Base-by-base conservation (phyloP, 805 yeast genomes). In the Teunomyces funiuensis region DNA sequence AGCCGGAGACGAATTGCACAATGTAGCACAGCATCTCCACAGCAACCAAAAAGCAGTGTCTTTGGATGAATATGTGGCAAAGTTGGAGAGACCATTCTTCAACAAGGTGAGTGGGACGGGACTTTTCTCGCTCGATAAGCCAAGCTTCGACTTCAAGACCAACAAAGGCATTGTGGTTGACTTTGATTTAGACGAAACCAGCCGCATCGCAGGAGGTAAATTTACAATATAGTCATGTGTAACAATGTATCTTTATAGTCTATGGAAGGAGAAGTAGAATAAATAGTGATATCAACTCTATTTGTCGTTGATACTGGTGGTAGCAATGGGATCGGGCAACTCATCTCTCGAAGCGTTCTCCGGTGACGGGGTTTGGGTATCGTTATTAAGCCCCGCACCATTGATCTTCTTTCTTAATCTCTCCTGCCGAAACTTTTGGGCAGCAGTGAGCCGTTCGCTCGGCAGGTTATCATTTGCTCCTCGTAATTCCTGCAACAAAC, bases 401-500 rank as follows among this genome's bases (percentile, higher is more conserved):
- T 52, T 39, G n/a, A 34, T 40, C 42, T 58, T 61, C 50, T 53
- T 54, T 44, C 64, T 42, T 49, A 53, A 42, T 60, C 66, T 52
- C 58, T 74, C 57, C 40, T 66, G 69, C 55, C 80, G 63, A 45
- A 70, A 58, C 42, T 61, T 64, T 39, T 68, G 74, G 15, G 77
- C 76, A 6, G 73, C 63, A 22, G 69, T 57, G 6, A 57, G 44
- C 10, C 66, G 60, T 8, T 60, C 59, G 2, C 55, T 51, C 5
- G 65, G 63, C 28, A 45, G 50, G 11, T 31, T 45, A 16, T 44
- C 47, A 9, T 44, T 45, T 15, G 42, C 36, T 27, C 72, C 70
- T 53, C 90, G 68, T 16, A 85, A 63, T 51, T 82, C 89, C 52
- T 74, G 76, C 14, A 85, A 65, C 43, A 85, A 69, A 39, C 69